Base-by-base conservation (phyloP, 495 filamentous ascomycete species). In the Cryomyces minteri region DNA sequence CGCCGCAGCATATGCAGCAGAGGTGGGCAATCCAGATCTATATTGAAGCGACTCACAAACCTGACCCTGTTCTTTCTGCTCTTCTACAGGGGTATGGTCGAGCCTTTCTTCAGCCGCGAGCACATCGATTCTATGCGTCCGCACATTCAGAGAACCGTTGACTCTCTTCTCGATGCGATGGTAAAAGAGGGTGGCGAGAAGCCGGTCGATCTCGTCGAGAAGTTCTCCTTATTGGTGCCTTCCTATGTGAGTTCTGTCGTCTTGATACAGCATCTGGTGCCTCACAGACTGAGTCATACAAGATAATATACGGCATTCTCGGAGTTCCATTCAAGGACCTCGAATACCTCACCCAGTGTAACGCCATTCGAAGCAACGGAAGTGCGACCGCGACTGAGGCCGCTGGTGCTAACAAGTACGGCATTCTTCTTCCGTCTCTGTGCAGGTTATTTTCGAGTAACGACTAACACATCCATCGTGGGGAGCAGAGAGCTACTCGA, bases 281-380 rank as follows among this genome's bases (percentile, higher is more conserved):
- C 28, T 12, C 9, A 41, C 2, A 29, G 28, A 3, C 34, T 10
- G 34, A 14, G 9, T 14, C 9, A 38, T 39, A 10, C 6, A 30
- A 68, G 64, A 70, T 66, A 52, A 67, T 70, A 41, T 70, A 70
- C 51, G 59, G 59, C 36, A 64, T 68, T 32, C 58, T 68, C 4
- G 66, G 67, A 6, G 62, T 68, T 18, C 63, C 67, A 2, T 61
- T 68, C 39, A 58, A 64, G n/a, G 67, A 68, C 44, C 59, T 68
- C 10, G 55, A 54, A 30, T 63, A 59, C 31, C 52, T 70, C 39
- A 67, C 64, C 0, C 44, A 60, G 31, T 59, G 67, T 43, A 62
- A 59, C 40, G 57, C 62, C 1, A 60, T 70, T 39, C 63, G 67
- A 3, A 62, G 56, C 41, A 70, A 62, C 41, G 63, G 63, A 4